Conservation (phyloP, 768 basidiomycete genomes). For the Agrocybe praecox region DNA sequence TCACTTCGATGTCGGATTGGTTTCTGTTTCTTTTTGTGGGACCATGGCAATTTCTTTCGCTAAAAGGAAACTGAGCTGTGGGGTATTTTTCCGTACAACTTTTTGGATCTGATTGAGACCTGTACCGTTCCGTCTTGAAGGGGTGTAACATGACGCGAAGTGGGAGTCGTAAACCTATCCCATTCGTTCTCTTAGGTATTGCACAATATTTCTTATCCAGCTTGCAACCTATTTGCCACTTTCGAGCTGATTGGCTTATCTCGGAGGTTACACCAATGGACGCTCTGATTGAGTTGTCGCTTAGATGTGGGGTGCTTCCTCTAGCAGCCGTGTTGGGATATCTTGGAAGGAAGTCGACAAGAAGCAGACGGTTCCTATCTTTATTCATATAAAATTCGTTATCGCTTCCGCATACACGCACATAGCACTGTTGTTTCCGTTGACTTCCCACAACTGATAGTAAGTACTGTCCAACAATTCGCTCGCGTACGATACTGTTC, state of each 20-base stretch:
- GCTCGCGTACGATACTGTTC: not conserved
- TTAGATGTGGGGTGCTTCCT: too few species aligned
- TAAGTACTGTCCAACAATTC: too few species aligned
- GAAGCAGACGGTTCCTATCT: not conserved
- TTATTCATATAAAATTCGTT: not conserved
- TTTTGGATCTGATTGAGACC: not conserved
- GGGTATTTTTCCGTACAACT: not conserved
- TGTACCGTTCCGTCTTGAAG: not conserved
- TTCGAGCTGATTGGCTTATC: not conserved
- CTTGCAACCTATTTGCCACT: conserved; percentile 5
- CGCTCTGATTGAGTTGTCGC: not conserved
- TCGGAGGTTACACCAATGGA: not conserved
- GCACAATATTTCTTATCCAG: conserved; percentile 4
- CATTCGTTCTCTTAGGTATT: too few species aligned
- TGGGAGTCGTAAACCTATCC: too few species aligned
- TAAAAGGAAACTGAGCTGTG: not conserved
- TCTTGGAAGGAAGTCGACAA: not conserved
- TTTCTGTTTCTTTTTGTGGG: conserved; percentile 2
- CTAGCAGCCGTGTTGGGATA: too few species aligned
- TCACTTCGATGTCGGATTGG: not conserved
- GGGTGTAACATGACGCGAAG: not conserved
- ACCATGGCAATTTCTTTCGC: not conserved
- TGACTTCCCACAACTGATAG: not conserved
- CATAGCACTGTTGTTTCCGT: not conserved
- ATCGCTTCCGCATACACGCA: not conserved